Evolutionary conservation across 106 monocot genomes (phyloP), one percentile per base, ranked within the genome.

Genomic region (Alisma plantagoaquatica): DNA sequence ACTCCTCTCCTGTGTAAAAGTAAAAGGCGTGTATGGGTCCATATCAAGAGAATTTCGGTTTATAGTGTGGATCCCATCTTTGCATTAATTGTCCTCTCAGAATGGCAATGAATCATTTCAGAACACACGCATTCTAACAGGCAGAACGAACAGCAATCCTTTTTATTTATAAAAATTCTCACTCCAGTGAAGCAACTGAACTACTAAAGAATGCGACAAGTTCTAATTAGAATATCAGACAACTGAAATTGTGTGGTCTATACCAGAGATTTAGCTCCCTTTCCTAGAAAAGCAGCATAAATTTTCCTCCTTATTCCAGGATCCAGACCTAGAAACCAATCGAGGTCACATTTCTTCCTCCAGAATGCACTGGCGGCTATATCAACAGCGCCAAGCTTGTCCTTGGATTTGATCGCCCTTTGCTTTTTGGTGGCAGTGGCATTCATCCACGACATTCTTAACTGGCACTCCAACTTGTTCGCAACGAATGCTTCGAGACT

Each of bases 291-390:
- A 27, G 69, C 38, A 2, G 53, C 23, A 35, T 67, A 43, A 18
- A 81, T 57, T 7, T 49, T 70, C 64, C 56, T 74, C 61, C 81
- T 77, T 14, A 31, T 16, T 38, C 60, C 59, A 3, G 64, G 61
- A 59, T 81, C 78, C 59, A 84, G 66, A 32, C 66, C 70, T 20
- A 31, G 33, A 88, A 88, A 96, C 94, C 94, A 96, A 77, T 84
- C 81, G 29, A 84, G 15, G 60, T 84, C 84, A 30, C 94, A 75
- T 33, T 81, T 96, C 62, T 81, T 84, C 84, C 94, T 84, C 94
- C 88, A 84, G 62, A 81, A 96, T 1, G 50, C 73, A 60, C 81
- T 89, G 1, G 78, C 75, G 8, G 80, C 72, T 30, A 77, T 17
- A 4, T 70, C 70, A 21, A 48, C 41, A 56, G 23, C 29, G 14